Evolutionary conservation across 805 yeast species (phyloP).

Genomic region (Candida montana): DNA sequence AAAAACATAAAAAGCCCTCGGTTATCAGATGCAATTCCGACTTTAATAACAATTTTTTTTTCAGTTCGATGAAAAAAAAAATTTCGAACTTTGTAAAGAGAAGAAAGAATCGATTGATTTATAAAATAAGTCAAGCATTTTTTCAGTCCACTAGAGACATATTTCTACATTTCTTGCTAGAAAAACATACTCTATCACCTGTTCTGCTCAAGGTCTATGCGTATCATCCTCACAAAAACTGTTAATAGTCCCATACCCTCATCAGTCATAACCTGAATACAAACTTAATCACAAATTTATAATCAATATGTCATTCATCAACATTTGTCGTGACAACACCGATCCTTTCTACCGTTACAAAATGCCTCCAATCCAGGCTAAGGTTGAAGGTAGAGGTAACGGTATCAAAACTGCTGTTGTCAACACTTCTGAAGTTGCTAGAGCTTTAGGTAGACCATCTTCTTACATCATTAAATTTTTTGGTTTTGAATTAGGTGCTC

Average conservation of each 20-base stretch:
- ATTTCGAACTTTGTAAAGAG: neutral
- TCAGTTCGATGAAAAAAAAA: neutral
- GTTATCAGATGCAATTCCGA: no score
- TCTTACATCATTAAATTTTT: constrained; percentile 88
- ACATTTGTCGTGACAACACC: constrained; percentile 93
- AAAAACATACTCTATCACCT: neutral
- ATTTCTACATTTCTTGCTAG: neutral
- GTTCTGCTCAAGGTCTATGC: constrained; percentile 5
- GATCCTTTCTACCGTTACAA: constrained; percentile 99
- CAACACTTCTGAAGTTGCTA: constrained; percentile 87
- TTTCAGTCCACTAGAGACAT: neutral
- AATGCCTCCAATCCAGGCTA: constrained; percentile 97
- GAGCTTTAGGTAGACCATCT: constrained; percentile 91
- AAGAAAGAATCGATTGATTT: neutral
- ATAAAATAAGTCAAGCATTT: no score
- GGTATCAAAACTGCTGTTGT: constrained; percentile 96
- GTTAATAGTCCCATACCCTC: constrained; percentile 4
- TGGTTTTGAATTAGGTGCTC: constrained; percentile 97
- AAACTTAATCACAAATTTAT: no score
- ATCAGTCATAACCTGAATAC: neutral
- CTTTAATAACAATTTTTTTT: no score
- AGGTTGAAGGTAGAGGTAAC: constrained; percentile 98
- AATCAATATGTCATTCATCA: constrained; percentile 70
- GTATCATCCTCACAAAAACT: constrained; percentile 3
- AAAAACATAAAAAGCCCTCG: neutral